Evolutionary conservation across 2,329 filamentous ascomycete species (phyloP), one percentile per base, ranked within the genome.

Genomic region (Paecilomyces variotii): DNA sequence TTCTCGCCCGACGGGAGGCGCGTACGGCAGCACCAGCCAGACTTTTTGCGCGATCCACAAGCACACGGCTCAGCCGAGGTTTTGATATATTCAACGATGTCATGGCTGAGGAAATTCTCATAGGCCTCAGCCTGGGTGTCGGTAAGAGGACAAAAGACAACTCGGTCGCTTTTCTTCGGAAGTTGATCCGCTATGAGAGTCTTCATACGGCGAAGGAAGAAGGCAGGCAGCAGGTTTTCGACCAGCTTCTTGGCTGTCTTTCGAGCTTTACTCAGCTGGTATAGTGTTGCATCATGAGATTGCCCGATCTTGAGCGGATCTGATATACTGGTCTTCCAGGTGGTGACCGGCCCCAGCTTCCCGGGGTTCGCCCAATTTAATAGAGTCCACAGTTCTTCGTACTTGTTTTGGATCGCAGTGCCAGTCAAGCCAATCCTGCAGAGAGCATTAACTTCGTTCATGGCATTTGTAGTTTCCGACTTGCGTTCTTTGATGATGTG

Each of bases 301-400:
- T 97, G 94, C 0, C 94, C 94, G 56, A 92, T 78, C 57, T 89
- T 90, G 57, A 99, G 78, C 0, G 93, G 94, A 25, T 87, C 83
- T 56, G 87, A 87, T 59, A 99, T 90, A 39, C 83, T 85, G 24
- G 82, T 80, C 67, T 86, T 88, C 94, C 94, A 99, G 50, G 89
- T 88, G 4, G 82, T 78, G 9, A 89, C 75, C 0, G 85, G 83
- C 0, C 86, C 85, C 62, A 88, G 82, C 45, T 74, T 76, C 0
- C 91, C 93, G 0, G 94, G 94, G 65, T 95, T 94, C 0, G 91
- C 92, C 94, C 94, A 99, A 70, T 99, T 96, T 2, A 99, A 79
- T 0, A 99, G 79, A 0, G 91, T 95, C 93, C 93, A 99, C 0
- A 99, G 81, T 72, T 99, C 94, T 70, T 97, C 91, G 71, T 99